Percentiles rank a stretch among this genome's conserved stretches.
Conservation (phyloP, 176 grass and related monocot species). For the Otatea glauca region DNA sequence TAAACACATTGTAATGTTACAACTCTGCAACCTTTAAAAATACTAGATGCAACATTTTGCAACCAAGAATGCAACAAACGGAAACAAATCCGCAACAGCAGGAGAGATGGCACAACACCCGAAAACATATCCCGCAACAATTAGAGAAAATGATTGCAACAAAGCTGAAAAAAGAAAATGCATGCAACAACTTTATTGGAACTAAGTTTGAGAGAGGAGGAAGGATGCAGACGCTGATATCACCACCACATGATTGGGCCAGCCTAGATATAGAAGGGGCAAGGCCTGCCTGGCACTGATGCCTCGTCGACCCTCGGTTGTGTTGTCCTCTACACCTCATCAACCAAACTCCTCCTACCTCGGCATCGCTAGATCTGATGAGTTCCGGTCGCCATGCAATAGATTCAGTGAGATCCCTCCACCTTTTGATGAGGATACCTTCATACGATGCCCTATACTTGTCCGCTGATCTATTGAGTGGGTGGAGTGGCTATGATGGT, state of each 20-base stretch:
- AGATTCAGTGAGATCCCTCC: not conserved
- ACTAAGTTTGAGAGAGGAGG: not conserved
- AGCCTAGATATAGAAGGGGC: not conserved
- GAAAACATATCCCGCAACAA: too few species aligned
- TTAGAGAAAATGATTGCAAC: not conserved
- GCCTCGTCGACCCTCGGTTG: rapidly evolving
- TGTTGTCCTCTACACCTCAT: not conserved
- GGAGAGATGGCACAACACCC: too few species aligned
- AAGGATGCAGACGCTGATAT: not conserved
- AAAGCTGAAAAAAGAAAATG: not conserved
- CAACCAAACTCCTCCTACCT: not conserved
- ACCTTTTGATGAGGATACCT: not conserved
- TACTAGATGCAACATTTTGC: not conserved
- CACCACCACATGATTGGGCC: too few species aligned
- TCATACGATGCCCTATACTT: not conserved
- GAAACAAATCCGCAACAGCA: not conserved
- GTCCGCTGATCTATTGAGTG: not conserved
- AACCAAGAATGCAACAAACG: not conserved
- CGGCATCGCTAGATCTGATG: rapidly evolving
- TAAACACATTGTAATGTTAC: not conserved
- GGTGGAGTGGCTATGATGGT: not conserved
- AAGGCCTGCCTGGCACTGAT: rapidly evolving
- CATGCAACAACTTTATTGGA: not conserved
- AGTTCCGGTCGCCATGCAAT: rapidly evolving
- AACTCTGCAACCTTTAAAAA: not conserved